phyloP scores from a whole-genome alignment of 495 filamentous ascomycete species.

The Aspergillus sparsus region DNA sequence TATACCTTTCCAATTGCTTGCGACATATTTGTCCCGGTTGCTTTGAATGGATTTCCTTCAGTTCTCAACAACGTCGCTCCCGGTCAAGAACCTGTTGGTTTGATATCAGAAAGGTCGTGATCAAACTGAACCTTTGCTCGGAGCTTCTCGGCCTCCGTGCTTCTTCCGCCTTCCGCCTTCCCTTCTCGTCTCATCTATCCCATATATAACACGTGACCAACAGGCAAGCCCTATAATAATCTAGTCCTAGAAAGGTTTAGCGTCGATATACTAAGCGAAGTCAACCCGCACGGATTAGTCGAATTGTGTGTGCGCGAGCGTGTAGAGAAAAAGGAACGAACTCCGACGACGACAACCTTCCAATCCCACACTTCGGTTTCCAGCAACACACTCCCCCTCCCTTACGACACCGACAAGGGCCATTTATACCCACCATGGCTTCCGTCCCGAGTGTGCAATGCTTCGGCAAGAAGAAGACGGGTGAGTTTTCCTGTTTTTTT shows the following conservation, averaged over 20 bases:
- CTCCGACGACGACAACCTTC: slow-evolving; percentile 22
- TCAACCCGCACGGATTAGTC: slow-evolving; percentile 38
- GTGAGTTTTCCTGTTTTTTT: slow-evolving; percentile 41
- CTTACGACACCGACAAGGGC: slow-evolving; percentile 48
- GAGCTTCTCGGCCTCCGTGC: slow-evolving; percentile 1
- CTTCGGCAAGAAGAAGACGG: slow-evolving; percentile 93
- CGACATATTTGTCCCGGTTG: slow-evolving; percentile 33
- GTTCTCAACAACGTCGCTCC: too few relatives aligned
- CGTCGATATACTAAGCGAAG: slow-evolving; percentile 47
- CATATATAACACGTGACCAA: slow-evolving; percentile 18
- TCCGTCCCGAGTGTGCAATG: slow-evolving; percentile 84
- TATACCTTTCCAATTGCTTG: slow-evolving; percentile 50
- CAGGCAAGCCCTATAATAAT: slow-evolving; percentile 31
- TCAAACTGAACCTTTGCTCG: background rate
- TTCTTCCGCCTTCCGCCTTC: background rate
- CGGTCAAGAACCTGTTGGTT: too few relatives aligned
- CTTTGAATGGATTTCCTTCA: background rate
- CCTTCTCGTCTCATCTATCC: background rate
- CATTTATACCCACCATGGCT: slow-evolving; percentile 63
- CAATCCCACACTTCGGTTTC: slow-evolving; percentile 15
- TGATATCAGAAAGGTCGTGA: too few relatives aligned
- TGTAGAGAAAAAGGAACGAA: slow-evolving; percentile 19
- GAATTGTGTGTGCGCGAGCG: slow-evolving; percentile 14
- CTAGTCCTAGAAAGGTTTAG: slow-evolving; percentile 19
- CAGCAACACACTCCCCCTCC: slow-evolving; percentile 46